phyloP scores from a whole-genome alignment of 306 rosid genomes.

The Lotus japonicus region DNA sequence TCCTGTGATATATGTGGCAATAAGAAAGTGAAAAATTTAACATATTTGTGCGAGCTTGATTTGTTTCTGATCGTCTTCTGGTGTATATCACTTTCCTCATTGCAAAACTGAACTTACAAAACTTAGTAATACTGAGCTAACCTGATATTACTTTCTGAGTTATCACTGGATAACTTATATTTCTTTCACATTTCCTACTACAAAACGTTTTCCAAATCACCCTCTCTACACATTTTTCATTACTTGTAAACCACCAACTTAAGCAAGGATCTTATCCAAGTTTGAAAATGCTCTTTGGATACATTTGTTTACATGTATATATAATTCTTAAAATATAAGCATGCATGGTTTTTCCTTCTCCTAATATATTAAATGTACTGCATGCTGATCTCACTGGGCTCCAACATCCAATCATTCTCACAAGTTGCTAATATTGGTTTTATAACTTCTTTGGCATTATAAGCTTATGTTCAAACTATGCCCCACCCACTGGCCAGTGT shows the following conservation, averaged over 20 bases:
- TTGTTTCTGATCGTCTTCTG: not conserved
- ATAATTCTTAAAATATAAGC: not conserved
- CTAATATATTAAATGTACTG: not conserved
- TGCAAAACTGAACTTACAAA: constrained; percentile 2
- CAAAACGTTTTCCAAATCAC: too few relatives aligned
- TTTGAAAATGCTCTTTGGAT: too few relatives aligned
- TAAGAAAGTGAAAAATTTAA: constrained; percentile 9
- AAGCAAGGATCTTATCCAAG: too few relatives aligned
- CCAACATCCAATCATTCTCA: not conserved
- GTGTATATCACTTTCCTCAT: constrained; percentile 4
- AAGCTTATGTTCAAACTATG: constrained; percentile 7
- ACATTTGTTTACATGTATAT: too few relatives aligned
- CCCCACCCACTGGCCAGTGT: constrained; percentile 14
- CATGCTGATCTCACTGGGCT: not conserved
- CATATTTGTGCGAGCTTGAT: not conserved
- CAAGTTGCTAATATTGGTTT: not conserved
- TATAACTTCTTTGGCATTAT: not conserved
- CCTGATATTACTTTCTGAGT: too few relatives aligned
- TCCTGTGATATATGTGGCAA: constrained; percentile 19
- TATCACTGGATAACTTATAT: too few relatives aligned
- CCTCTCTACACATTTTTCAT: too few relatives aligned
- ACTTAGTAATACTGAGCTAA: too few relatives aligned
- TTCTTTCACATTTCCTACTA: too few relatives aligned
- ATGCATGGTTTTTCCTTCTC: not conserved
- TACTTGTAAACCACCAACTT: too few relatives aligned